Conservation (phyloP, 192 early-diverging fungal species). For the Jimgerdemannia flammicorona region DNA sequence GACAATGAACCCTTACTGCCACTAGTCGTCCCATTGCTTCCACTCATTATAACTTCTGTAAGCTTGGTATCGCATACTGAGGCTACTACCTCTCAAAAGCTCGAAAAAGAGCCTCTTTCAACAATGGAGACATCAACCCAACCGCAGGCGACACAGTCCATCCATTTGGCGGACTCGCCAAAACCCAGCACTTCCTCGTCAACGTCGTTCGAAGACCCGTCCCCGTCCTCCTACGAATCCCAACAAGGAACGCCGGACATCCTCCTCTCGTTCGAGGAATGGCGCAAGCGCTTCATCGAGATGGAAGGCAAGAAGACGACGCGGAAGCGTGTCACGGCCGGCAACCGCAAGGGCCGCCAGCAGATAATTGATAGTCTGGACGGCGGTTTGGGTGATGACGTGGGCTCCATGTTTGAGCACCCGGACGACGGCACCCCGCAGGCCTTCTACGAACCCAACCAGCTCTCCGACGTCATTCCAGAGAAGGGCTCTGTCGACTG, state of each 20-base stretch:
- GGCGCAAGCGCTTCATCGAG: slow-evolving; percentile 17
- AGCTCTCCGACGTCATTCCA: slow-evolving; percentile 3
- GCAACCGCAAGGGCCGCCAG: neutral
- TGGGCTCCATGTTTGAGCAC: slow-evolving; percentile 32
- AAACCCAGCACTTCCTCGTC: neutral
- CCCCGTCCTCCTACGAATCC: neutral
- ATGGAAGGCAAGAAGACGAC: slow-evolving; percentile 12
- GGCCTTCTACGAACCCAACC: neutral
- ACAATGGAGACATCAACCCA: neutral
- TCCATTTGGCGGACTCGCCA: neutral
- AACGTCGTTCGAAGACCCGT: neutral
- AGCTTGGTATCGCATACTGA: neutral
- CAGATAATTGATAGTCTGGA: slow-evolving; percentile 33
- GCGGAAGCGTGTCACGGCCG: neutral
- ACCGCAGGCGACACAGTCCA: neutral
- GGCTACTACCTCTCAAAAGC: neutral
- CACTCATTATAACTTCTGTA: neutral
- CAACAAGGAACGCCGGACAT: neutral
- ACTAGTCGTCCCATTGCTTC: neutral
- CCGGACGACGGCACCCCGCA: neutral
- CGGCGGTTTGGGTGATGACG: slow-evolving; percentile 31
- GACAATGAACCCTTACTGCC: neutral
- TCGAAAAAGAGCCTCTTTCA: neutral
- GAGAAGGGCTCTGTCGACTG: slow-evolving; percentile 3
- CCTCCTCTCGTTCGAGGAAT: slow-evolving; percentile 34